Base-by-base conservation (phyloP, 2,329 filamentous ascomycete genomes). In the Herpotrichia juniperi region DNA sequence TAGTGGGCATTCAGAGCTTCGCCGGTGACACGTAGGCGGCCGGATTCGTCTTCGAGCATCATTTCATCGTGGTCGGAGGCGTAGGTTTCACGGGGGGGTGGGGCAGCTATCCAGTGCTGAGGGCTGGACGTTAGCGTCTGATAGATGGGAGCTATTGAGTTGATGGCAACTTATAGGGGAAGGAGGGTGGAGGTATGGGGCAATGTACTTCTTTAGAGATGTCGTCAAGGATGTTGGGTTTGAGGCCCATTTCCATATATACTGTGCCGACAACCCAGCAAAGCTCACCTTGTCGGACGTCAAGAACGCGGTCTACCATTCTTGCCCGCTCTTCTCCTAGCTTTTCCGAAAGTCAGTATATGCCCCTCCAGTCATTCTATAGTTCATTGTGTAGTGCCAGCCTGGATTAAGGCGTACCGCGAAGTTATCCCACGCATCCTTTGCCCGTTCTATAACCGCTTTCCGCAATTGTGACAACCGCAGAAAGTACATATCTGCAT, bases 401-500 rank as follows among this genome's bases (percentile, higher is more conserved):
- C 25, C 16, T 19, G 7, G 21, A 26, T 43, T 21, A 31, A n/a
- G 30, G 26, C 22, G 58, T 77, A 85, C 82, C 71, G 80, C 83
- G 48, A 91, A 88, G 46, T 85, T 88, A 42, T 85, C 81, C 91
- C 94, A 99, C 6, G 88, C 86, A 28, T 87, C 86, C 14, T 78
- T 75, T 0, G 93, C 93, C 45, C 90, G 82, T 56, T 83, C 76
- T 63, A 96, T 90, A 0, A 96, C 89, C 0, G 85, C 83, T 9
- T 92, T 90, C 76, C 93, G 97, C 72, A 99, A 85, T 75, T 90
- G 89, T 31, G 91, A 86, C 21, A 99, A 83, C 11, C 94, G 89
- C 63, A 97, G 74, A 71, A 97, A 99, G 81, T 99, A 99, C 85
- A 97, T 93, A 75, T 99, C 94, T 57, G 89, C 91, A 83, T 90